A percentile compares a stretch with the other conserved stretches of the same genome.
phyloP scores from a whole-genome alignment of 2,329 filamentous ascomycete species.

The Cordyceps militaris region DNA sequence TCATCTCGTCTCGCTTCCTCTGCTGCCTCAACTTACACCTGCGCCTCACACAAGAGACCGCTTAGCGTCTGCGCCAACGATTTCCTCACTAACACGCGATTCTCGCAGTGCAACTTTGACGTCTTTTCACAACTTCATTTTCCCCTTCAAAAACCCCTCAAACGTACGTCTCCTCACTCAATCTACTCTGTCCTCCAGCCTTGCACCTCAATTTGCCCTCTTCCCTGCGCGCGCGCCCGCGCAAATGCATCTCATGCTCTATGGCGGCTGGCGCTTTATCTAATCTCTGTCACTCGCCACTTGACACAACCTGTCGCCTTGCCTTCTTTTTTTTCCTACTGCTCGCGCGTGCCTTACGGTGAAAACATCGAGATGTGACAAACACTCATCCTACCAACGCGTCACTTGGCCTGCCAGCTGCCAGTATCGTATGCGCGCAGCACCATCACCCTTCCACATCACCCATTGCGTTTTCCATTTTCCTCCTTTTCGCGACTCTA shows the following conservation, averaged over 20 bases:
- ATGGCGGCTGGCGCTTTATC: not conserved
- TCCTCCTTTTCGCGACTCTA: not conserved
- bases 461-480: not conserved
- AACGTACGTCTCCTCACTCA: conserved; percentile 13
- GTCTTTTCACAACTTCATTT: conserved; percentile 4
- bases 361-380: not conserved
- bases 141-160: conserved; percentile 13
- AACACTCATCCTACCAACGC: not conserved
- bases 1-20: conserved; percentile 7
- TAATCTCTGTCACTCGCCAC: not conserved
- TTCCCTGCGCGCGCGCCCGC: not conserved
- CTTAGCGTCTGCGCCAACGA: conserved; percentile 1
- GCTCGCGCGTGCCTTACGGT: not conserved
- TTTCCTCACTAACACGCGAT: conserved; percentile 13
- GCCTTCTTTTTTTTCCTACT: not conserved
- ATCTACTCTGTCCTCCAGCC: not conserved
- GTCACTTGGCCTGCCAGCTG: not conserved
- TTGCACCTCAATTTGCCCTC: not conserved
- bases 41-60: not conserved
- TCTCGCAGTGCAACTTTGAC: conserved; percentile 12
- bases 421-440: not conserved
- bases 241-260: not conserved
- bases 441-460: conserved; percentile 19
- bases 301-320: not conserved
- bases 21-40: conserved; percentile 9